phyloP scores from a whole-genome alignment of 192 early-diverging fungal species.

The Entomortierella parvispora region DNA sequence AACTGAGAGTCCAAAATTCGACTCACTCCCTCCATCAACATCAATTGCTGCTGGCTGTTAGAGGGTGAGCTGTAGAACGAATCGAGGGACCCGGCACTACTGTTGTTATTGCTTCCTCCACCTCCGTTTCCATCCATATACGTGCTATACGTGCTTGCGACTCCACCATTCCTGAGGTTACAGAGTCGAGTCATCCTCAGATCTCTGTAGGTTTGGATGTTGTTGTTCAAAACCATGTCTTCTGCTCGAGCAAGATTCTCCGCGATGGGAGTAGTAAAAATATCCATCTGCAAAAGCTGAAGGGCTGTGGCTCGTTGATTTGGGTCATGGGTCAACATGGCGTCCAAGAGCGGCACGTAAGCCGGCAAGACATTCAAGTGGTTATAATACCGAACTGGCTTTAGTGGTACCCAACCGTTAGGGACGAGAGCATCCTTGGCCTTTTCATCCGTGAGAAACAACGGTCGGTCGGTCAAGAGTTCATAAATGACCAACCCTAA shows the following conservation, averaged over 20 bases:
- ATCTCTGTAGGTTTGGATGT: conserved; percentile 30
- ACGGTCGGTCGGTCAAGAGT: conserved; percentile 32
- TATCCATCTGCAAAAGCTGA: conserved; percentile 32
- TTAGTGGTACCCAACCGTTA: background rate
- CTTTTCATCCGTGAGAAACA: conserved; percentile 40
- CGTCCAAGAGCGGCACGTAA: conserved; percentile 28
- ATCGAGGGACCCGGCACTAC: conserved; percentile 6
- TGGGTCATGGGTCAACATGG: conserved; percentile 35
- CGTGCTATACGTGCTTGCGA: background rate
- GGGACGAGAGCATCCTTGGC: conserved; percentile 23
- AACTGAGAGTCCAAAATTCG: conserved; percentile 38
- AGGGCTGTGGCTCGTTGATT: conserved; percentile 20
- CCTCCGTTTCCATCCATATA: background rate
- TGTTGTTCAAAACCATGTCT: conserved; percentile 31
- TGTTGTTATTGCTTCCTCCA: background rate
- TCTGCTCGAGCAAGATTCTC: conserved; percentile 6
- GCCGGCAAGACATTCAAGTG: conserved; percentile 7
- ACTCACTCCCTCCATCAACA: conserved; percentile 39
- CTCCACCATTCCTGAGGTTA: background rate
- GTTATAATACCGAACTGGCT: conserved; percentile 41
- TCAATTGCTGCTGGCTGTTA: conserved; percentile 15
- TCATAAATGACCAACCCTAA: conserved; percentile 60
- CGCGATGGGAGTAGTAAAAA: conserved; percentile 25
- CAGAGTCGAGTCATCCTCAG: conserved; percentile 31
- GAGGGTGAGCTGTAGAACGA: background rate